phyloP scores from a whole-genome alignment of 345 rosid genomes.

The Jatropha curcas region DNA sequence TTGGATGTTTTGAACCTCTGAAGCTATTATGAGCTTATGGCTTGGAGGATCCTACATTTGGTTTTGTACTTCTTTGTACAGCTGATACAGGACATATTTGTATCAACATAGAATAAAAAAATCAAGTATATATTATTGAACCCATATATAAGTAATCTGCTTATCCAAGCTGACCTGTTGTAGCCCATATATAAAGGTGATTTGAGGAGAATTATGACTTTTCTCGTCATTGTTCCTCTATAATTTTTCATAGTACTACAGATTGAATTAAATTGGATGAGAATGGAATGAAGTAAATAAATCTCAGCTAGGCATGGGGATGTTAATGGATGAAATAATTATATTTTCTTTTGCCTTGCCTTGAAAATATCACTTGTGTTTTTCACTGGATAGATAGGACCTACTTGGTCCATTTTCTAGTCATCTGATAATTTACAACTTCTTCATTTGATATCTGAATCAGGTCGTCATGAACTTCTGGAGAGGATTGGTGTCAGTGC shows the following conservation, averaged over 20 bases:
- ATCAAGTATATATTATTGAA: neutral
- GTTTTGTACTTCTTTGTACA: neutral
- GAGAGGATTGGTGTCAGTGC: slow-evolving; percentile 68
- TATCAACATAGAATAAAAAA: neutral
- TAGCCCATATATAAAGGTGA: neutral
- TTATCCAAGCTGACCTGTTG: neutral
- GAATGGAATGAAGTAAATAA: neutral
- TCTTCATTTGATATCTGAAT: slow-evolving; percentile 6
- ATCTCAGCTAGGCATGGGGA: neutral
- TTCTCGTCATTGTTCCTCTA: neutral
- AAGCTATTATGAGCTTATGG: neutral
- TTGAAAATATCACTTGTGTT: neutral
- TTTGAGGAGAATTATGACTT: neutral
- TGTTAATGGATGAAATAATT: neutral
- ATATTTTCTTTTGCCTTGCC: neutral
- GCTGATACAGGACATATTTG: neutral
- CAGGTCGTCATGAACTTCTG: slow-evolving; percentile 79
- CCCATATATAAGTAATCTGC: neutral
- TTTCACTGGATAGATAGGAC: neutral
- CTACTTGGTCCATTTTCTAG: neutral
- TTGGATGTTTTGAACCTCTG: neutral
- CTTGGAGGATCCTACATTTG: neutral
- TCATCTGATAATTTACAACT: neutral
- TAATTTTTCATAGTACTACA: neutral
- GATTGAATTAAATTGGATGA: neutral